Percentiles rank a stretch among this genome's conserved stretches.
These are phyloP conservation scores for Diplosphaera chodatii DNA, from an alignment of 139 green algal species.

Conservation along the genomic window DNA sequence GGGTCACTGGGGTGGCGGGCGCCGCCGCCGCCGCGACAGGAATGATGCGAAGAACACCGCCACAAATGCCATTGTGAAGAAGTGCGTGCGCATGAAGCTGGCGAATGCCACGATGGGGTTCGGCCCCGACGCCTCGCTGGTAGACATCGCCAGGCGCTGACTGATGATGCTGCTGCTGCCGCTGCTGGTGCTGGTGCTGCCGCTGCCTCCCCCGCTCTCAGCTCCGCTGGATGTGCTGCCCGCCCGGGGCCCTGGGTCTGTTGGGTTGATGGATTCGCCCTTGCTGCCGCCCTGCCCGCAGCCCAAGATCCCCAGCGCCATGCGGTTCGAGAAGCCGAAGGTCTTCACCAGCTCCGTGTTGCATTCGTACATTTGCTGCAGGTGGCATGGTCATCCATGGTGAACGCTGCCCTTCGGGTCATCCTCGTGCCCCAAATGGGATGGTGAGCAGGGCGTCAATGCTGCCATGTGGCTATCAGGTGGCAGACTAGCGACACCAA, in stretches of 20 bases:
- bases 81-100: neutral
- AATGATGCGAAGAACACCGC: neutral
- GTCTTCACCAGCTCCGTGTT: slow-evolving; percentile 1
- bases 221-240: neutral
- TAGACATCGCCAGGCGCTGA: no score
- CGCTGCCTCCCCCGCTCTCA: no score
- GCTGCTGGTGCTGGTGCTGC: neutral
- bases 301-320: neutral
- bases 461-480: no score
- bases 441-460: no score
- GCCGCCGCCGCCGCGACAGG: neutral
- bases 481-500: neutral
- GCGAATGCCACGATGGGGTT: neutral
- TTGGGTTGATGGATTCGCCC: neutral
- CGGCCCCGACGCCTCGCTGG: neutral
- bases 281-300: neutral
- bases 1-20: no score
- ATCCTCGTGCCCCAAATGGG: no score
- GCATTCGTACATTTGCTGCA: neutral
- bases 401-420: no score
- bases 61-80: neutral
- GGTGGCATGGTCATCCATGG: no score
- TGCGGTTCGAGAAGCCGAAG: neutral
- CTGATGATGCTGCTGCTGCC: neutral
- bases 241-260: neutral